These are phyloP conservation scores for Epichloe sibirici DNA, from an alignment of 2,329 filamentous ascomycete genomes.

Conservation along the genomic window DNA sequence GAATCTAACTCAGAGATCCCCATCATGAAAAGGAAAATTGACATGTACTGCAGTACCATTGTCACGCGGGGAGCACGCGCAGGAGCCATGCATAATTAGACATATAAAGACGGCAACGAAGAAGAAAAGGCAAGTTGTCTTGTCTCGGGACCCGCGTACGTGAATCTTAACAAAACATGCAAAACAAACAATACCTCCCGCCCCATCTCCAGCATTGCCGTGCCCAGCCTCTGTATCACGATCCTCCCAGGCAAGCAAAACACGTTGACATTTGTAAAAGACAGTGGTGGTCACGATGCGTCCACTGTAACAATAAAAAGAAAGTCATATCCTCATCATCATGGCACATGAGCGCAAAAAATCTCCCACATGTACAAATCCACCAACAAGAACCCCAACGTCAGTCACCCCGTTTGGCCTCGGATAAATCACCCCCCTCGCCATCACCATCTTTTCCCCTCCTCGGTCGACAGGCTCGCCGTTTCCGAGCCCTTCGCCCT, in stretches of 20 bases:
- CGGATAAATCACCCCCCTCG: not conserved
- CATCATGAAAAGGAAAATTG: not conserved
- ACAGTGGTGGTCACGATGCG: not conserved
- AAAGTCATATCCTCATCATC: not conserved
- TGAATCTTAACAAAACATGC: not conserved
- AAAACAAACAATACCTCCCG: not conserved
- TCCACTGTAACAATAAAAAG: no score
- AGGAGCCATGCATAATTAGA: not conserved
- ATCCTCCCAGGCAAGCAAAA: not conserved
- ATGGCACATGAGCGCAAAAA: not conserved
- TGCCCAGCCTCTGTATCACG: not conserved
- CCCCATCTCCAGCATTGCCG: not conserved
- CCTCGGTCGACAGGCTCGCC: slow-evolving; percentile 23
- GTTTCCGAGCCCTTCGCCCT: slow-evolving; percentile 25
- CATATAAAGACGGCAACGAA: not conserved
- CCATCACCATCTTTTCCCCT: slow-evolving; percentile 10
- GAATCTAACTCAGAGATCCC: no score
- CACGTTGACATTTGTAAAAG: not conserved
- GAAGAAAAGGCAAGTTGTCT: not conserved
- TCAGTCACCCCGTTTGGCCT: no score
- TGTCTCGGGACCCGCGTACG: not conserved
- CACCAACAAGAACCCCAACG: no score
- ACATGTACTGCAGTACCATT: not conserved
- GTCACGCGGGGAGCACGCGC: not conserved
- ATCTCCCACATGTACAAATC: no score